phyloP scores from a whole-genome alignment of 2,329 filamentous ascomycete genomes.

The Stylonectria norvegica region DNA sequence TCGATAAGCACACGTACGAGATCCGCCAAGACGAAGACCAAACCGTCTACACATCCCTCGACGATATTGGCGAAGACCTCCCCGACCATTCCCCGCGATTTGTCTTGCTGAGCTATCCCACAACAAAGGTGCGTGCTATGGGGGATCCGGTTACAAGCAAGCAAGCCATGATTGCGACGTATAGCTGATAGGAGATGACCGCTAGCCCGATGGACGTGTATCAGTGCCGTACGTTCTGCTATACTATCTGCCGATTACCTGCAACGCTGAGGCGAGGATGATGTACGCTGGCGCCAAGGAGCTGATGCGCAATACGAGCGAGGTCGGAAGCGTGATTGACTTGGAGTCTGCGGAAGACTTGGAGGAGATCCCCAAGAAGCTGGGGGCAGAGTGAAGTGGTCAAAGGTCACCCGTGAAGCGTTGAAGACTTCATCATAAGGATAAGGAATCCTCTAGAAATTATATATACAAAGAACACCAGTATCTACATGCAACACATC shows the following conservation, averaged over 20 bases:
- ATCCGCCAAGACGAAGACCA: slow-evolving; percentile 79
- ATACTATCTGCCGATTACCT: slow-evolving; percentile 91
- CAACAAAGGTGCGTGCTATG: slow-evolving; percentile 66
- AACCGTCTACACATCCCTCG: slow-evolving; percentile 73
- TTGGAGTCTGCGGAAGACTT: slow-evolving; percentile 78
- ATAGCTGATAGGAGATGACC: background rate
- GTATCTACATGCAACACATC: slow-evolving; percentile 1
- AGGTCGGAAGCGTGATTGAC: slow-evolving; percentile 85
- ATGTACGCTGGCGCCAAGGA: slow-evolving; percentile 95
- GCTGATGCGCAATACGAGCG: slow-evolving; percentile 86
- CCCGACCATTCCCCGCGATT: slow-evolving; percentile 90
- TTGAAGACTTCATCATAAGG: background rate
- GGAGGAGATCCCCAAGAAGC: slow-evolving; percentile 71
- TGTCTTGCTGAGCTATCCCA: slow-evolving; percentile 83
- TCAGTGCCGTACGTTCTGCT: slow-evolving; percentile 92
- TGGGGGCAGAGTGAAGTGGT: slow-evolving; percentile 33
- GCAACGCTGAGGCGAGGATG: slow-evolving; percentile 85
- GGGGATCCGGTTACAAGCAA: background rate
- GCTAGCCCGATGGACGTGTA: slow-evolving; percentile 72
- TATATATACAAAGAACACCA: background rate
- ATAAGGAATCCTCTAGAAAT: background rate
- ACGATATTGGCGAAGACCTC: slow-evolving; percentile 80
- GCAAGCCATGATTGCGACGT: background rate
- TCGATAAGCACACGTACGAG: slow-evolving; percentile 86
- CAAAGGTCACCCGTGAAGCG: background rate